Evolutionary conservation across 2,329 filamentous ascomycete genomes (phyloP), one percentile per base, ranked within the genome.

Genomic region (Westerdykella aurantiaca): DNA sequence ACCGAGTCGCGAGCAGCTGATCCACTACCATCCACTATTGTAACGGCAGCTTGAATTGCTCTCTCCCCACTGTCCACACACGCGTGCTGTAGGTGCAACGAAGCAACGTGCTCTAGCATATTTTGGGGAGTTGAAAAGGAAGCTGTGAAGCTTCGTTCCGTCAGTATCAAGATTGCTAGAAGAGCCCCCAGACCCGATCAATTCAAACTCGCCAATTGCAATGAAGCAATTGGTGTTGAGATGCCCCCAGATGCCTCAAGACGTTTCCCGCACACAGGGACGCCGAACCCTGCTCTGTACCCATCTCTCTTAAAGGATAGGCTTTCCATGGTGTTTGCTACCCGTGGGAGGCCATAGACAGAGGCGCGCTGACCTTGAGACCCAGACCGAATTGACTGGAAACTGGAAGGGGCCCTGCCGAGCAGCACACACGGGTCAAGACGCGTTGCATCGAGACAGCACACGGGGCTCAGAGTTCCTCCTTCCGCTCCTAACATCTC

Each of bases 61-160:
- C 54, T 69, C 52, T 66, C 66, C 66, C 66, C 62, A 54, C 58
- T 69, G 66, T 69, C 65, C 66, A 69, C 67, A 69, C 66, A 68
- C 56, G 58, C 54, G 57, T 52, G 63, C 52, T 66, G 61, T 64
- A 48, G 52, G 39, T 42, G 51, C 59, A 58, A 53, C 64, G 57
- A 60, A 58, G 53, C 50, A 66, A 53, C 59, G 57, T 61, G 66
- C 67, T 69, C 67, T 69, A 69, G 67, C 67, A 61, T 62, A 62
- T 60, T 60, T 64, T 55, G 63, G 65, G 67, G 66, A 66, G 43
- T 39, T 45, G 10, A 31, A 41, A 23, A 41, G 31, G 40, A 39
- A 43, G 34, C 39, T 34, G 18, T 37, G 41, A 29, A 31, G 35
- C 18, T 23, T 17, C 37, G 13, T 31, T 16, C 21, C 23, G 25